These are phyloP conservation scores for Quercus phellos DNA, from an alignment of 331 rosid species.

Conservation along the genomic window DNA sequence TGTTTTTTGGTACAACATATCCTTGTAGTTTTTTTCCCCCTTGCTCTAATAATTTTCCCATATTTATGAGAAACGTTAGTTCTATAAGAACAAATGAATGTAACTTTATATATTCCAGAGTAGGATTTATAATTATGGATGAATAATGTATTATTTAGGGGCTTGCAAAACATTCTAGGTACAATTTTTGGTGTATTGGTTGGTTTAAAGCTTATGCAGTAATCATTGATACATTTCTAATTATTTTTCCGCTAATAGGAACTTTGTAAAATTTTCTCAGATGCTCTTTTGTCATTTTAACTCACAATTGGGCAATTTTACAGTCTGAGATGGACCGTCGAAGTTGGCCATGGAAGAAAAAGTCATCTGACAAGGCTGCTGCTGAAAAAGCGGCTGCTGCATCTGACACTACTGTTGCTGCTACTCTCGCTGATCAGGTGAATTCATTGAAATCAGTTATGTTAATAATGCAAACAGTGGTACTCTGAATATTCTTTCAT, in stretches of 20 bases:
- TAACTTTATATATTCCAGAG: no score
- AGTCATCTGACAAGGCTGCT: conserved; percentile 74
- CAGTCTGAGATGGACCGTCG: conserved; percentile 74
- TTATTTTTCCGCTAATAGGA: background rate
- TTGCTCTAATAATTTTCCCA: background rate
- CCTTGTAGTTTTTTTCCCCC: background rate
- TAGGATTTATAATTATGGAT: no score
- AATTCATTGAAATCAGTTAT: conserved; percentile 3
- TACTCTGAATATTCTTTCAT: background rate
- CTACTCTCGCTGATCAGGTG: conserved; percentile 57
- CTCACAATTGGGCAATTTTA: conserved; percentile 7
- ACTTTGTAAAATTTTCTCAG: background rate
- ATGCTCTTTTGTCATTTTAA: background rate
- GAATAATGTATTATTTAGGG: no score
- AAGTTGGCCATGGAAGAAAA: conserved; percentile 99
- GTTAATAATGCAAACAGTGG: background rate
- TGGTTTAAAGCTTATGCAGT: background rate
- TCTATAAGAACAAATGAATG: background rate
- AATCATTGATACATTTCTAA: background rate
- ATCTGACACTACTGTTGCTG: conserved; percentile 42
- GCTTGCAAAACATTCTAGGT: no score
- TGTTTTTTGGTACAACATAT: background rate
- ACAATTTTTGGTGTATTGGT: background rate
- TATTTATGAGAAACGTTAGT: background rate
- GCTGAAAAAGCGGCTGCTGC: conserved; percentile 55